Evolutionary conservation across 2,329 filamentous ascomycete species (phyloP).

Genomic region (Chlorencoelia australis): DNA sequence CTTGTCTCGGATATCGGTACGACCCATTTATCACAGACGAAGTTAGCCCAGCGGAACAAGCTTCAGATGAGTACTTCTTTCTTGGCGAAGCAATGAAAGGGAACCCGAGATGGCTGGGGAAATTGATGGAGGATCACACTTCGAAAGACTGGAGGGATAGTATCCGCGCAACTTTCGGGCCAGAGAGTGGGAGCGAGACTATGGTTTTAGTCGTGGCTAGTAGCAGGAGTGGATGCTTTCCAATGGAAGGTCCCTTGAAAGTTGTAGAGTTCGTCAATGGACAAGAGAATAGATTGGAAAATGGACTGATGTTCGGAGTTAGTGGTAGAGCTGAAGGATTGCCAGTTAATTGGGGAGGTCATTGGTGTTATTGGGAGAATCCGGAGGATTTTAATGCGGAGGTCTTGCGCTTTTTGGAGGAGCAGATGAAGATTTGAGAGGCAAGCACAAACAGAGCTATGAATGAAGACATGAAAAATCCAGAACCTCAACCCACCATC

Average conservation of each 20-base stretch:
- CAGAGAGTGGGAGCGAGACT: slow-evolving; percentile 12
- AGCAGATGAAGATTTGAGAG: too few relatives aligned
- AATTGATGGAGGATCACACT: slow-evolving; percentile 27
- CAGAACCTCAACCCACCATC: too few relatives aligned
- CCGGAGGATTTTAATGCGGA: slow-evolving; percentile 20
- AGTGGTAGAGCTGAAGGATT: slow-evolving; percentile 15
- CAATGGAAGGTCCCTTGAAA: slow-evolving; percentile 21
- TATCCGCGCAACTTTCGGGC: slow-evolving; percentile 19
- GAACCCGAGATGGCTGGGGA: slow-evolving; percentile 21
- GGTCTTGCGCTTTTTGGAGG: slow-evolving; percentile 17
- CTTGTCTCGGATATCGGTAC: slow-evolving; percentile 23
- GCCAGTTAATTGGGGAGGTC: slow-evolving; percentile 24
- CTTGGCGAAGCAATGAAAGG: slow-evolving; percentile 23
- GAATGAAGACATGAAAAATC: too few relatives aligned
- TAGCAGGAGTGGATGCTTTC: slow-evolving; percentile 26
- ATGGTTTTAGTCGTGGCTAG: slow-evolving; percentile 25
- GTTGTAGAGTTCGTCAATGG: slow-evolving; percentile 24
- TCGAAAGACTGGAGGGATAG: slow-evolving; percentile 23
- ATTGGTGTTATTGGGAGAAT: slow-evolving; percentile 28
- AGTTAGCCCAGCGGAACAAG: neutral
- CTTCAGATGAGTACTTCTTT: slow-evolving; percentile 23
- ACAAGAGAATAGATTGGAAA: neutral
- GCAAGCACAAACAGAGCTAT: too few relatives aligned
- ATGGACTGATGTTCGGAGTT: neutral
- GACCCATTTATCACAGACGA: slow-evolving; percentile 14